Percentiles rank a stretch among this genome's conserved stretches.
Conservation (phyloP, 805 yeast species). For the Wickerhamomyces kurtzmanii region DNA sequence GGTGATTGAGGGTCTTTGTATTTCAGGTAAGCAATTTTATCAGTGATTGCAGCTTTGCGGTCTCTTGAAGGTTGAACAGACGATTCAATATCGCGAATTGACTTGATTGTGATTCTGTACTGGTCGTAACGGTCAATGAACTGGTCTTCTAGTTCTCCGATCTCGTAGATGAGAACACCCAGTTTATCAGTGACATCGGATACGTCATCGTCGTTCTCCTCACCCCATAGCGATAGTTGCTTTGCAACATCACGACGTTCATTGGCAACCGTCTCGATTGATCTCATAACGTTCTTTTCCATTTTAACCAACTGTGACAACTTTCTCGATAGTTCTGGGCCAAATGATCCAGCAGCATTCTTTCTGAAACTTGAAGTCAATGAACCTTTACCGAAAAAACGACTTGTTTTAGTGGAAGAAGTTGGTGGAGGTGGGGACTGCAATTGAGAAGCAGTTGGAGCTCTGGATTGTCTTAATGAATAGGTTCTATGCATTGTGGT, state of each 20-base stretch:
- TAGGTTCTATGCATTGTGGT: constrained; percentile 90
- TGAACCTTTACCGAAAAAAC: constrained; percentile 82
- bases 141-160: constrained; percentile 82
- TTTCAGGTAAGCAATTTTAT: constrained; percentile 74
- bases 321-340: constrained; percentile 73
- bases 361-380: constrained; percentile 50
- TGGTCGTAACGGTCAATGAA: constrained; percentile 81
- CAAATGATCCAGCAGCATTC: constrained; percentile 68
- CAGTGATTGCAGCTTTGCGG: constrained; percentile 77
- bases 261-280: constrained; percentile 65
- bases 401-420: constrained; percentile 71
- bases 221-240: constrained; percentile 82
- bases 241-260: constrained; percentile 78
- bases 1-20: constrained; percentile 80
- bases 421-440: constrained; percentile 95
- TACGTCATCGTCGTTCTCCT: constrained; percentile 77
- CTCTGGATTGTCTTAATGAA: constrained; percentile 89
- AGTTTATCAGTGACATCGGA: constrained; percentile 81
- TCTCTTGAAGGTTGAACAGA: constrained; percentile 86
- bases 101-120: constrained; percentile 73
- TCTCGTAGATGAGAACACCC: constrained; percentile 74
- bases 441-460: constrained; percentile 95
- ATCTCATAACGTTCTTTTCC: constrained; percentile 75
- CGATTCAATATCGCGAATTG: constrained; percentile 76
- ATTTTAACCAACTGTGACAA: constrained; percentile 66